Evolutionary conservation across 2,329 filamentous ascomycete species (phyloP), one percentile per base, ranked within the genome.

Genomic region (Aureobasidium uvarum): DNA sequence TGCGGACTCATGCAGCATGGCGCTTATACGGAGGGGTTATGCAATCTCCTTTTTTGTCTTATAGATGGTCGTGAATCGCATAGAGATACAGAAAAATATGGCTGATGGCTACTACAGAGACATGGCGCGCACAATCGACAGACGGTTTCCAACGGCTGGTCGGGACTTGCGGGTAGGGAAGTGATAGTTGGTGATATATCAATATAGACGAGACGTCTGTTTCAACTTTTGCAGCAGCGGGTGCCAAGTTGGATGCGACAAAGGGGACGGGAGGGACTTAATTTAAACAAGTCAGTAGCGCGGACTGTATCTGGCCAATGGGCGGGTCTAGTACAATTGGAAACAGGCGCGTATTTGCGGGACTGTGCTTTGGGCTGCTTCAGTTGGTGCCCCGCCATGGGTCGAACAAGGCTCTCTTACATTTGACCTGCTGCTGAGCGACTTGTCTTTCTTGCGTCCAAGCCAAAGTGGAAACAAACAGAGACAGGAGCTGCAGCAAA

Each of bases 321-420:
- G 60, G 48, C 48, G 46, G 48, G 60, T 54, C 48, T 54, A 31
- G 46, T 14, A 28, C 36, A 46, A 60, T 60, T 48, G 60, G 60
- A 63, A 63, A 63, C 45, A 33, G 46, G 60, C 60, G 60, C 48
- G 48, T 63, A 52, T 43, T 41, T 63, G 60, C 46, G 60, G 58
- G 60, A 46, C 43, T 63, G 60, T 63, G 60, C 60, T 63, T 63
- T 63, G 48, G 56, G 58, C 58, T 62, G 60, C 60, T 63, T 45
- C 60, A 43, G 25, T 25, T 20, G 16, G 39, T 45, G 45, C 58
- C 58, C 58, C 58, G 58, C 58, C 33, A 51, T 62, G 58, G 58
- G 16, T 23, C 33, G 58, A 39, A 39, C 56, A 31, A 20, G 41
- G 28, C 41, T 28, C 38, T 58, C 56, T 60, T 46, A 41, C 41